A percentile compares a stretch with the other conserved stretches of the same genome.
Evolutionary conservation across 345 rosid genomes (phyloP).

Genomic region (Triadica sebifera): DNA sequence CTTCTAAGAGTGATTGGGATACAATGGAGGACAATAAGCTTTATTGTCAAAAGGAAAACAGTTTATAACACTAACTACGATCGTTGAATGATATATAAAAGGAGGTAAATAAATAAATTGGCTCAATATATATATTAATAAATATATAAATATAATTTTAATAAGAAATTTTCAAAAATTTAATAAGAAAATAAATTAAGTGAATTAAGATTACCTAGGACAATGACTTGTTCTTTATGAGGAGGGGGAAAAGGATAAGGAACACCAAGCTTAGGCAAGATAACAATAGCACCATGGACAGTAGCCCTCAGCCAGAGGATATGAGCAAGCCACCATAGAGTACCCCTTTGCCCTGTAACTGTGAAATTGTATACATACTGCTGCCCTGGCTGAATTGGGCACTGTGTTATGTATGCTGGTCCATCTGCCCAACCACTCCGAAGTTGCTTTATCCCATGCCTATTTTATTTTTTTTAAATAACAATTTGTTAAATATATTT

Average conservation of each 20-base stretch:
- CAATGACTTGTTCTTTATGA: conserved; percentile 57
- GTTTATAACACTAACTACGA: too few species aligned
- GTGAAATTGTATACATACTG: conserved; percentile 75
- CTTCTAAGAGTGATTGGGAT: too few species aligned
- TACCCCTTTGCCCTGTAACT: conserved; percentile 86
- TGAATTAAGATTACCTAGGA: conserved; percentile 39
- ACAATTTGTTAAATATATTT: background rate
- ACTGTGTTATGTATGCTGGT: conserved; percentile 87
- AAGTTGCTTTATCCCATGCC: conserved; percentile 84
- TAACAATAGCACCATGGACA: conserved; percentile 71
- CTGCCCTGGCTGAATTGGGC: conserved; percentile 83
- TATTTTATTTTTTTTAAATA: background rate
- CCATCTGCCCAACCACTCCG: conserved; percentile 95
- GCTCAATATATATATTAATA: too few species aligned
- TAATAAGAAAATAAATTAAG: too few species aligned
- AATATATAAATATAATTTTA: conserved; percentile 12
- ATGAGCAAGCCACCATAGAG: conserved; percentile 89
- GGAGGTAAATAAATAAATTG: too few species aligned
- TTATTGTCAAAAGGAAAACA: too few species aligned
- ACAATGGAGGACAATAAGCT: too few species aligned
- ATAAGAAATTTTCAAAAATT: too few species aligned
- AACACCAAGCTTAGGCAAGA: conserved; percentile 77
- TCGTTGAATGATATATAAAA: too few species aligned
- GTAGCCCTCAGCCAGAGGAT: conserved; percentile 93
- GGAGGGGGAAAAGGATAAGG: conserved; percentile 93